Conservation (phyloP, 2,329 filamentous ascomycete species). For the Didymella glomerata region DNA sequence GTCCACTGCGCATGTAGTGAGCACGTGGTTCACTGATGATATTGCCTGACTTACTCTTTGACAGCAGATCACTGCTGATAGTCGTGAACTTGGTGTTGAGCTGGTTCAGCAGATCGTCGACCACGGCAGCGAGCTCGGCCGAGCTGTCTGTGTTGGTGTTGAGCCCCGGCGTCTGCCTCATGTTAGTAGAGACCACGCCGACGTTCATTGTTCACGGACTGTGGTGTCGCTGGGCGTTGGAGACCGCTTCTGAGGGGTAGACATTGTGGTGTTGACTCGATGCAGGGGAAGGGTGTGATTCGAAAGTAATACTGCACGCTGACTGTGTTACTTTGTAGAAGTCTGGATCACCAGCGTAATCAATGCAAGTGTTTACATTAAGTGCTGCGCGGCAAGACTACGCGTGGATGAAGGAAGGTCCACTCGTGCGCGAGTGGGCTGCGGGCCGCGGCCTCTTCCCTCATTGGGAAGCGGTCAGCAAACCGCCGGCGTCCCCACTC, state of each 20-base stretch:
- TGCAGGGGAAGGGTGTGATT: neutral
- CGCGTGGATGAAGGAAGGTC: constrained; percentile 4
- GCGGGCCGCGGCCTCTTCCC: constrained; percentile 37
- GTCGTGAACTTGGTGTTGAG: constrained; percentile 85
- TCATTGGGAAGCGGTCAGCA: constrained; percentile 40
- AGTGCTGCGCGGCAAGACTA: neutral
- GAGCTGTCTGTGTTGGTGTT: constrained; percentile 40
- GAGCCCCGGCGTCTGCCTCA: constrained; percentile 23
- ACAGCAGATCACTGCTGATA: constrained; percentile 85
- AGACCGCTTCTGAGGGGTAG: constrained; percentile 24
- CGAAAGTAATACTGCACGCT: neutral
- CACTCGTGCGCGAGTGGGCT: constrained; percentile 28
- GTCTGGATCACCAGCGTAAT: neutral
- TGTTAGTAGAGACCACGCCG: constrained; percentile 1
- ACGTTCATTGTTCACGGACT: neutral
- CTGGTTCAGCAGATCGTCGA: constrained; percentile 87
- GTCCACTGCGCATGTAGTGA: constrained; percentile 70
- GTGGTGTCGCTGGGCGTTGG: constrained; percentile 12
- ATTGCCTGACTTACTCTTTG: constrained; percentile 73
- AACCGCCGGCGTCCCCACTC: constrained; percentile 1
- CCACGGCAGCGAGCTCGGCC: constrained; percentile 75
- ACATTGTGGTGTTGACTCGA: constrained; percentile 24
- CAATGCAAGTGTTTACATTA: neutral
- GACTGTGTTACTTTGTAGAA: neutral
- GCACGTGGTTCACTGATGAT: too few relatives aligned